These are phyloP conservation scores for Dendrobium nobile DNA, from an alignment of 106 monocot species.

Conservation along the genomic window DNA sequence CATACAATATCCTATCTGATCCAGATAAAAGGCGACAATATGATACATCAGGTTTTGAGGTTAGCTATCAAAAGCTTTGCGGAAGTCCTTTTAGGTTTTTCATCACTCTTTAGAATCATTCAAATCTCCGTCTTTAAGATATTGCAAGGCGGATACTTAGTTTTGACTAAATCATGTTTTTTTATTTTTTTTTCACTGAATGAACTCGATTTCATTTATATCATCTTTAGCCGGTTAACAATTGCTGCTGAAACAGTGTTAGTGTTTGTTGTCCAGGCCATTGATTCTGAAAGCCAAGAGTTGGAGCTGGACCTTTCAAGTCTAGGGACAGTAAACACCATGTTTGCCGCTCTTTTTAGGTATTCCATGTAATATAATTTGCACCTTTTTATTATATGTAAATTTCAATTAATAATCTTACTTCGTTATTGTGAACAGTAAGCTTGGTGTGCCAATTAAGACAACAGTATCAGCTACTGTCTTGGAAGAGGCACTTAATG, in stretches of 20 bases:
- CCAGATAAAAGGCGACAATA: constrained; percentile 88
- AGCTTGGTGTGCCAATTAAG: constrained; percentile 96
- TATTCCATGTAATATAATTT: constrained; percentile 20
- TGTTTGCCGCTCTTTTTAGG: constrained; percentile 99
- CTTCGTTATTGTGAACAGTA: constrained; percentile 29
- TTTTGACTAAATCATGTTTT: background rate
- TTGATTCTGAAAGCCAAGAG: constrained; percentile 83
- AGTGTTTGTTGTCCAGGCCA: constrained; percentile 39
- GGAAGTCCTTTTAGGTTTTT: background rate
- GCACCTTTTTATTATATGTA: background rate
- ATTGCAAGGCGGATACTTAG: background rate
- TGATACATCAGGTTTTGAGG: constrained; percentile 90
- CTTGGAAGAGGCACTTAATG: constrained; percentile 94
- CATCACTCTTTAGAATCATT: background rate
- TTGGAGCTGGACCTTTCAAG: constrained; percentile 96
- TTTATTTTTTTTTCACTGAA: background rate
- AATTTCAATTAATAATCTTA: background rate
- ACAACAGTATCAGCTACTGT: constrained; percentile 93
- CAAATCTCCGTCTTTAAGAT: background rate
- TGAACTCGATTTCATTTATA: background rate
- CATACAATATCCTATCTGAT: constrained; percentile 90
- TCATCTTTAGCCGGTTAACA: background rate
- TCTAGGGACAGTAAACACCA: constrained; percentile 80
- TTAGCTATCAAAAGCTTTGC: constrained; percentile 8
- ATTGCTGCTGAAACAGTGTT: background rate